Base-by-base conservation (phyloP, 169 alveolate genomes). In the Plasmodium inui region DNA sequence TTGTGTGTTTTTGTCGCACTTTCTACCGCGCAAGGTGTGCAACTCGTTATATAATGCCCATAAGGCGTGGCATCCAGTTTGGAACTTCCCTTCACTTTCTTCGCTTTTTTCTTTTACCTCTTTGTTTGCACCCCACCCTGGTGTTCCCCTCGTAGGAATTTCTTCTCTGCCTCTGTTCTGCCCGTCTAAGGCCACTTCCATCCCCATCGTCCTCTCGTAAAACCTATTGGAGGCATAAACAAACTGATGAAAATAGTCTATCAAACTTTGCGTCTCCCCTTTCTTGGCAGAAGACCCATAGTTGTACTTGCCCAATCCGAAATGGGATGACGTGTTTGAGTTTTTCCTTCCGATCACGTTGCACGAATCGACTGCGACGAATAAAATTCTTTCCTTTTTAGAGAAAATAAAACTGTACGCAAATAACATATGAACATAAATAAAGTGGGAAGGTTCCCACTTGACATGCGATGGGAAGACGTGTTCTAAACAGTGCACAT, bases 311-410 rank as follows among this genome's bases (percentile, higher is more conserved):
- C 37, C 37, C 37, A 72, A 72, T n/a, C 82, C 82, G 34, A 72
- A 72, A 26, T 72, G 37, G 30, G 17, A 26, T 7, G 30, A 19
- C 30, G 39, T 19, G 34, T 1, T 41, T 30, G 8, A 26, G 22
- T 19, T 72, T 22, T 72, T 14, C 34, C 37, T 17, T 19, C 61
- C 46, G 14, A 76, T 0, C 19, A 34, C 17, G 14, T 26, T 76
- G 61, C 30, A 76, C 17, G 84, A 76, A 76, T 76, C 84, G 19
- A 76, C 84, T 19, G 67, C 39, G 8, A 30, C 39, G 46, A 76
- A 76, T 30, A 76, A 34, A 17, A 76, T 14, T 5, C 26, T 76
- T 26, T 26, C 84, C 5, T 32, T 76, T 76, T 76, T 76, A 76
- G 34, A 26, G 34, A 39, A 76, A 76, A 76, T 34, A 34, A 39